These are phyloP conservation scores for Tilletia walkeri DNA, from an alignment of 1,284 basidiomycete genomes.

Conservation along the genomic window DNA sequence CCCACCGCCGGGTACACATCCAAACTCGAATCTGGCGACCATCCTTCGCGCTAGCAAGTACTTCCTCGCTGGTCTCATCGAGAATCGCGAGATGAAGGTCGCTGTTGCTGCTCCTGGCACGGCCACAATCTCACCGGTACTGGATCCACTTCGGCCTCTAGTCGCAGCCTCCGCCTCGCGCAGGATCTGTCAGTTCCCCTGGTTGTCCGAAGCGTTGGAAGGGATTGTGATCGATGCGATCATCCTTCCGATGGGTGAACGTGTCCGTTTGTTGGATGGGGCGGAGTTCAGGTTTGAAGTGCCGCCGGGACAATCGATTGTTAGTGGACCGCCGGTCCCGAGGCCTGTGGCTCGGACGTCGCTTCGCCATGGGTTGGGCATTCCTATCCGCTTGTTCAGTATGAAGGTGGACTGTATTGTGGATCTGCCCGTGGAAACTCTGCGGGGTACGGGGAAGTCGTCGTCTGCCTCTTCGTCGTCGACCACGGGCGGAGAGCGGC, in stretches of 20 bases:
- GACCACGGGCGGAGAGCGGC: background rate
- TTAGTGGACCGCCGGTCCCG: slow-evolving; percentile 1
- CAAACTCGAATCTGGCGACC: slow-evolving; percentile 9
- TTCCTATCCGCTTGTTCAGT: background rate
- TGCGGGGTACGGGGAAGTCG: background rate
- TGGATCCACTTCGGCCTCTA: background rate
- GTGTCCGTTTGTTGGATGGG: slow-evolving; percentile 3
- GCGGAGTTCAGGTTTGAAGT: slow-evolving; percentile 14
- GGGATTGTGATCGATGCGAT: slow-evolving; percentile 6
- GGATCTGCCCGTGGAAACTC: background rate
- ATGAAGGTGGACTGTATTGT: slow-evolving; percentile 16
- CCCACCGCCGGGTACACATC: slow-evolving; percentile 11
- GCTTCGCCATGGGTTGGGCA: background rate
- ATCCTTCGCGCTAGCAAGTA: background rate
- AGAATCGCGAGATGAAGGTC: background rate
- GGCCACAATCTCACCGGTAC: background rate
- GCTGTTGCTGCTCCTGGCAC: background rate
- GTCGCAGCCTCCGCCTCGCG: background rate
- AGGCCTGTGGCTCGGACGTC: slow-evolving; percentile 4
- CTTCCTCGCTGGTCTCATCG: slow-evolving; percentile 3
- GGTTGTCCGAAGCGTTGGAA: slow-evolving; percentile 1
- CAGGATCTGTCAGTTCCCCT: background rate
- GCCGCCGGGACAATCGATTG: background rate
- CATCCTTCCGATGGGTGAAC: background rate
- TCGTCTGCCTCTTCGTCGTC: background rate